phyloP scores from a whole-genome alignment of 164 flowering plant species.

The Magnolia officinalis region DNA sequence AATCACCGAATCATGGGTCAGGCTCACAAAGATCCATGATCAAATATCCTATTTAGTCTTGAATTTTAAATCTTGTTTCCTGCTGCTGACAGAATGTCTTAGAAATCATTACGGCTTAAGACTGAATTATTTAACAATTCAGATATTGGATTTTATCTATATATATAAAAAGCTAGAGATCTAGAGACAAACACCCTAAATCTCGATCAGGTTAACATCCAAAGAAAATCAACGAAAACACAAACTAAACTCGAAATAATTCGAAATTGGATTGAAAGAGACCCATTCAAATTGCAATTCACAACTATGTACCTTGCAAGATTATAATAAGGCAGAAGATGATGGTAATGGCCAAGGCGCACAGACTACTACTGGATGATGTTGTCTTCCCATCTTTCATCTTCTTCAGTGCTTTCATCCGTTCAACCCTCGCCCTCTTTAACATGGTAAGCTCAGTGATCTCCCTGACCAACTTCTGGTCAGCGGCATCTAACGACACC shows the following conservation, averaged over 20 bases:
- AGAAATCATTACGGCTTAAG: too few relatives aligned
- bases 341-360: slow-evolving; percentile 57
- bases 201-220: neutral
- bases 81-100: too few relatives aligned
- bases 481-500: slow-evolving; percentile 63
- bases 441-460: slow-evolving; percentile 64
- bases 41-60: too few relatives aligned
- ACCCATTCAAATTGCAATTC: neutral
- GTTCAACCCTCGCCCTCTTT: slow-evolving; percentile 66
- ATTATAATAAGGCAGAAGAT: slow-evolving; percentile 58
- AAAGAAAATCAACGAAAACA: neutral
- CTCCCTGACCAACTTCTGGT: slow-evolving; percentile 60
- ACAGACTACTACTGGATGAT: slow-evolving; percentile 43
- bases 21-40: too few relatives aligned
- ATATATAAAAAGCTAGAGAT: neutral
- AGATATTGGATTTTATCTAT: too few relatives aligned
- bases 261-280: neutral
- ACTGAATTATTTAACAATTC: too few relatives aligned
- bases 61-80: too few relatives aligned
- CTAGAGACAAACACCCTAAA: neutral
- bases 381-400: slow-evolving; percentile 54
- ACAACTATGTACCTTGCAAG: slow-evolving; percentile 50
- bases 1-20: too few relatives aligned
- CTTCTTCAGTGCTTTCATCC: slow-evolving; percentile 37
- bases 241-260: neutral